phyloP scores from a whole-genome alignment of 2,329 filamentous ascomycete genomes.

The Claviceps maximensis region DNA sequence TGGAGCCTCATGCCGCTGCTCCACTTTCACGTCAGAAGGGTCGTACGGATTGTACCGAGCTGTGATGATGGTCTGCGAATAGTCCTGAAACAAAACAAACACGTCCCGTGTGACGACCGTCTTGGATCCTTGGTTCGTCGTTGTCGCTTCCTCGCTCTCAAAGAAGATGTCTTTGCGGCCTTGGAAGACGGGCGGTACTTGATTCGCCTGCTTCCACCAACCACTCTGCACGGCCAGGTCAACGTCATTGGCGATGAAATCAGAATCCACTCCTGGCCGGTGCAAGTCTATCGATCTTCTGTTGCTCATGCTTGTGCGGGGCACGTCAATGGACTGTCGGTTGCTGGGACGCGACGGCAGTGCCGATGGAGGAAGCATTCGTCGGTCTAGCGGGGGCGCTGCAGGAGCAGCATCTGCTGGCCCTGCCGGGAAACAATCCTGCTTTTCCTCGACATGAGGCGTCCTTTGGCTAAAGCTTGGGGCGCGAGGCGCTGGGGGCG shows the following conservation, averaged over 20 bases:
- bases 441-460: slow-evolving; percentile 31
- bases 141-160: slow-evolving; percentile 67
- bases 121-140: slow-evolving; percentile 55
- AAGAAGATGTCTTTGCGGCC: slow-evolving; percentile 70
- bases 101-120: slow-evolving; percentile 65
- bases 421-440: slow-evolving; percentile 29
- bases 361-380: slow-evolving; percentile 30
- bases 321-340: slow-evolving; percentile 23
- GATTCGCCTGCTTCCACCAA: slow-evolving; percentile 81
- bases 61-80: slow-evolving; percentile 84
- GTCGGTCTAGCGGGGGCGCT: slow-evolving; percentile 23
- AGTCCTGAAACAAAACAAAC: slow-evolving; percentile 86
- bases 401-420: slow-evolving; percentile 25
- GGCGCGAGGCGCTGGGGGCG: slow-evolving; percentile 14
- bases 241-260: slow-evolving; percentile 77
- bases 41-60: slow-evolving; percentile 67
- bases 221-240: slow-evolving; percentile 60
- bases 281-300: slow-evolving; percentile 60
- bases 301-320: slow-evolving; percentile 25
- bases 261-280: slow-evolving; percentile 62
- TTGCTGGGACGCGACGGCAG: slow-evolving; percentile 10
- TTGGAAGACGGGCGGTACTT: slow-evolving; percentile 69
- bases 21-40: slow-evolving; percentile 56
- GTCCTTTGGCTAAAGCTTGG: slow-evolving; percentile 21
- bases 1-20: slow-evolving; percentile 78